Evolutionary conservation across 2,329 filamentous ascomycete species (phyloP).

Genomic region (Orbilia oligospora): DNA sequence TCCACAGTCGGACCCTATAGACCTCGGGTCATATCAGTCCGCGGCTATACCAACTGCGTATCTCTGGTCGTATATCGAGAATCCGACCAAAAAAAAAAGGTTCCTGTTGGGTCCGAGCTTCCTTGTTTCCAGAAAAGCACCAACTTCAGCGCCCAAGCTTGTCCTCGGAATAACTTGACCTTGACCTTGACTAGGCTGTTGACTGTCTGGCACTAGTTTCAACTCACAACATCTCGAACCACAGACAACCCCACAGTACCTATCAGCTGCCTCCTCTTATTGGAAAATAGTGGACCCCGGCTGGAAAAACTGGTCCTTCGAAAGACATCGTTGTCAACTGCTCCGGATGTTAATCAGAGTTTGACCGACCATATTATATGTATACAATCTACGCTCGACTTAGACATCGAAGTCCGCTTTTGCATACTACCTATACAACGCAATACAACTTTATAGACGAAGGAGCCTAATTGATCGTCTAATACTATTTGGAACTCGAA

Average conservation of each 20-base stretch:
- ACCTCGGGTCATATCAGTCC: constrained; percentile 59
- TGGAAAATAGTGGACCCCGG: constrained; percentile 39
- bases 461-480: neutral
- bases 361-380: constrained; percentile 47
- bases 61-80: constrained; percentile 39
- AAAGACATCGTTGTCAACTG: constrained; percentile 10
- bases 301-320: constrained; percentile 18
- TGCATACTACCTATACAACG: constrained; percentile 26
- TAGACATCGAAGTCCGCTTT: constrained; percentile 9
- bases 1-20: constrained; percentile 52
- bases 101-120: constrained; percentile 23
- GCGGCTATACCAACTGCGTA: constrained; percentile 52
- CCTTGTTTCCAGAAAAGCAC: constrained; percentile 26
- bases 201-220: constrained; percentile 16
- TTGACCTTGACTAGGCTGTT: constrained; percentile 9
- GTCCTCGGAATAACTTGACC: constrained; percentile 14
- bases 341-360: constrained; percentile 1
- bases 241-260: constrained; percentile 19
- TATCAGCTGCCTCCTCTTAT: constrained; percentile 12
- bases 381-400: constrained; percentile 39
- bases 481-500: neutral
- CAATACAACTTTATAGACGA: constrained; percentile 19
- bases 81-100: constrained; percentile 12
- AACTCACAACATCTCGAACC: constrained; percentile 33
- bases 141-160: constrained; percentile 28